These are phyloP conservation scores for Jacaranda copaia DNA, from an alignment of 257 asterid species.

Conservation along the genomic window DNA sequence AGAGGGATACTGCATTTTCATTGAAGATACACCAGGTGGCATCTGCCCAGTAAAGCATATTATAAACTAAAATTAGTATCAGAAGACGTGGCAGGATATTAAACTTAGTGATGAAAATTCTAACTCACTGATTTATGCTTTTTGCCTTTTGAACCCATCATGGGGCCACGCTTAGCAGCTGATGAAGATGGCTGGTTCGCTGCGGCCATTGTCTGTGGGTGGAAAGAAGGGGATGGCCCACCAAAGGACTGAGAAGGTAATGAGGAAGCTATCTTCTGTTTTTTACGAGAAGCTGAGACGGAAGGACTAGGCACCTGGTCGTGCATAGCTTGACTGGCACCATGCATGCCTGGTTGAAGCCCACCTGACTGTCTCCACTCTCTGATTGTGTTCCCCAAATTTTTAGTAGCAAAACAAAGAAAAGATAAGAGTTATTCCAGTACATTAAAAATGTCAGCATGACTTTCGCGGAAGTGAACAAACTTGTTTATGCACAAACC, in stretches of 20 bases:
- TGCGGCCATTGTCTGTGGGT: constrained; percentile 58
- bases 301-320: constrained; percentile 73
- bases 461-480: constrained; percentile 32
- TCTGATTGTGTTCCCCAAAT: constrained; percentile 46
- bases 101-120: constrained; percentile 30
- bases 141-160: constrained; percentile 68
- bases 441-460: constrained; percentile 13
- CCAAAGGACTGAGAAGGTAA: constrained; percentile 72
- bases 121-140: constrained; percentile 70
- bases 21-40: constrained; percentile 64
- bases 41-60: constrained; percentile 49
- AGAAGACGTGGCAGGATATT: constrained; percentile 16
- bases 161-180: constrained; percentile 68
- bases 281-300: constrained; percentile 75
- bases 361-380: constrained; percentile 77
- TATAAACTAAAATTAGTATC: constrained; percentile 22
- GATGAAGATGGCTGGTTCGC: constrained; percentile 72
- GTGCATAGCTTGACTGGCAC: constrained; percentile 58
- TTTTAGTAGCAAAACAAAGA: constrained; percentile 28
- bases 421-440: constrained; percentile 23
- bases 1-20: constrained; percentile 73
- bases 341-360: constrained; percentile 58
- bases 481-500: constrained; percentile 45
- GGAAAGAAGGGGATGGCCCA: constrained; percentile 70
- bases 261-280: constrained; percentile 58